Percentiles rank a stretch among this genome's conserved stretches.
These are phyloP conservation scores for Mucor indicus DNA, from an alignment of 371 early-diverging fungal species.

Conservation along the genomic window DNA sequence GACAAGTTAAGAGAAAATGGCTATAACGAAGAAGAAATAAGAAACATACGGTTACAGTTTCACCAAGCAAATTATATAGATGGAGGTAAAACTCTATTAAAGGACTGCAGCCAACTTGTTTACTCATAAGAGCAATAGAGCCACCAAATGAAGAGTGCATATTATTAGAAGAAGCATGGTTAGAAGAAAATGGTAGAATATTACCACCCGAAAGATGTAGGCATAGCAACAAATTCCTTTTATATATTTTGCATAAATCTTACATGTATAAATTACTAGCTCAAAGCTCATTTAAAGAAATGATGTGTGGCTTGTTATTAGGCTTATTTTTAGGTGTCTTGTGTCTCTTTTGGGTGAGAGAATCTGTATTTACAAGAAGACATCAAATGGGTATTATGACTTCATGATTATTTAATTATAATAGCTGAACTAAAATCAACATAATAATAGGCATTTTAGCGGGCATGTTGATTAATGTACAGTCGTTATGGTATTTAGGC, in stretches of 20 bases:
- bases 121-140: too few relatives aligned
- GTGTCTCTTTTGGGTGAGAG: conserved; percentile 65
- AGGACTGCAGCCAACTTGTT: too few relatives aligned
- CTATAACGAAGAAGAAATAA: conserved; percentile 26
- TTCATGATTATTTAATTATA: neutral
- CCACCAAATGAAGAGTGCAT: too few relatives aligned
- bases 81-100: conserved; percentile 6
- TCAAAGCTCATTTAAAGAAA: conserved; percentile 59
- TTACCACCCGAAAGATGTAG: too few relatives aligned
- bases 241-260: too few relatives aligned
- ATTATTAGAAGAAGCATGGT: too few relatives aligned
- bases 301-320: conserved; percentile 59
- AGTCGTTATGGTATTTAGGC: too few relatives aligned
- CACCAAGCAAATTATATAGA: conserved; percentile 18
- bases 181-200: too few relatives aligned
- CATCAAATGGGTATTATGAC: conserved; percentile 57
- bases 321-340: conserved; percentile 67
- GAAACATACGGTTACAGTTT: conserved; percentile 16
- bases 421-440: too few relatives aligned
- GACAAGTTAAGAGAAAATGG: conserved; percentile 22
- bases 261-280: too few relatives aligned
- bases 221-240: neutral
- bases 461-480: conserved; percentile 63
- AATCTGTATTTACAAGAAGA: conserved; percentile 59
- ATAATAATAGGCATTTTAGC: conserved; percentile 38